Evolutionary conservation across 768 basidiomycete species (phyloP), one percentile per base, ranked within the genome.

Genomic region (Harrya chromipes): DNA sequence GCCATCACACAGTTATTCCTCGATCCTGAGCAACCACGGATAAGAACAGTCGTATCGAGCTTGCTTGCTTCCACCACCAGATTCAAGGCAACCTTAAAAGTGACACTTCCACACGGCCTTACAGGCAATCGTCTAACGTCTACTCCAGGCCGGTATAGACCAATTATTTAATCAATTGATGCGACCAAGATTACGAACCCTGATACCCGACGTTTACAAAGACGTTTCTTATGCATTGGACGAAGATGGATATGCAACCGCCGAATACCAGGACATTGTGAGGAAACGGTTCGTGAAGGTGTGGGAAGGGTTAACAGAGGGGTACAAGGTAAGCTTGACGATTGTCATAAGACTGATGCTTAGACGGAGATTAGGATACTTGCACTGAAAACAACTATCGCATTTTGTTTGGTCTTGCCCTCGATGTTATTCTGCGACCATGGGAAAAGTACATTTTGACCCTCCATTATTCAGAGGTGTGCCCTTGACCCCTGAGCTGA

Each of bases 81-180:
- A 60, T 83, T 97, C 66, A 79, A 84, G 36, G 77, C 83, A 1
- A 81, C 84, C 1, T 72, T 92, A 43, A 84, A 86, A 67, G 94
- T 92, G 64, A 50, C n/a, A 57, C 21, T 19, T 31, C 27, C 24
- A 11, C n/a, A 1, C 39, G n/a, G 1, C 2, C n/a, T 16, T n/a
- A 26, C 17, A 33, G 16, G 33, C 43, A 21, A 27, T 38, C 16
- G 13, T 46, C 49, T 56, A 13, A 64, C 20, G 4, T 37, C 13
- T 14, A 40, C 20, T 46, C 19, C 40, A 94, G 91, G 73, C 79
- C 3, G 91, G 94, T 14, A 73, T 97, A 23, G 97, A 99, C 58
- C 92, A 95, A 59, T 74, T 98, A 33, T 97, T 98, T 75, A 97
- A 94, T 59, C 95, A 98, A 63, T 75, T 97, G 10, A 78, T 94